phyloP scores from a whole-genome alignment of 306 rosid species.

The Hippophae rhamnoides region DNA sequence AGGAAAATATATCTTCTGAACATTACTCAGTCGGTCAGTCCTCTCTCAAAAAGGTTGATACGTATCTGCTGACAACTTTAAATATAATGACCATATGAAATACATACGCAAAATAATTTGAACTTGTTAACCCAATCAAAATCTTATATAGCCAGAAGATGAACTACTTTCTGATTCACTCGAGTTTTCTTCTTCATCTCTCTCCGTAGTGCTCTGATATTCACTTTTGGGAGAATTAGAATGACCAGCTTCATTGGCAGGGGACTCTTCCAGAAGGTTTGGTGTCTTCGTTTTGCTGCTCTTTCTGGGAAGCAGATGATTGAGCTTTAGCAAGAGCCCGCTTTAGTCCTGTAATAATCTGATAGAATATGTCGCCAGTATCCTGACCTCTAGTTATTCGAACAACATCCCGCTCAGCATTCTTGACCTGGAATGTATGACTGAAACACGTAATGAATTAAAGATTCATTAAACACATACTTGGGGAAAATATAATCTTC shows the following conservation, averaged over 20 bases:
- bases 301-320: slow-evolving; percentile 14
- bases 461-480: not conserved
- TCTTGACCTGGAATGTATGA: slow-evolving; percentile 73
- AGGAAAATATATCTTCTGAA: no score
- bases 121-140: no score
- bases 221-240: slow-evolving; percentile 20
- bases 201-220: slow-evolving; percentile 20
- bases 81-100: no score
- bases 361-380: slow-evolving; percentile 54
- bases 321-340: slow-evolving; percentile 36
- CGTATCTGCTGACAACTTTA: no score
- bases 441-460: slow-evolving; percentile 26
- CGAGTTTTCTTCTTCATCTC: slow-evolving; percentile 21
- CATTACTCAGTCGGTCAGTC: no score
- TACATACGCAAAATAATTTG: no score
- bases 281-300: slow-evolving; percentile 19
- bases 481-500: no score
- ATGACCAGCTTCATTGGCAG: not conserved
- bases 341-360: slow-evolving; percentile 76
- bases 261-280: slow-evolving; percentile 9
- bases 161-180: slow-evolving; percentile 42
- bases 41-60: no score
- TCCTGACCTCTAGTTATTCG: slow-evolving; percentile 62
- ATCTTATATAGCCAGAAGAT: slow-evolving; percentile 4
- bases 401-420: slow-evolving; percentile 64